phyloP scores from a whole-genome alignment of 1,284 basidiomycete species.

The Irpex sp. region DNA sequence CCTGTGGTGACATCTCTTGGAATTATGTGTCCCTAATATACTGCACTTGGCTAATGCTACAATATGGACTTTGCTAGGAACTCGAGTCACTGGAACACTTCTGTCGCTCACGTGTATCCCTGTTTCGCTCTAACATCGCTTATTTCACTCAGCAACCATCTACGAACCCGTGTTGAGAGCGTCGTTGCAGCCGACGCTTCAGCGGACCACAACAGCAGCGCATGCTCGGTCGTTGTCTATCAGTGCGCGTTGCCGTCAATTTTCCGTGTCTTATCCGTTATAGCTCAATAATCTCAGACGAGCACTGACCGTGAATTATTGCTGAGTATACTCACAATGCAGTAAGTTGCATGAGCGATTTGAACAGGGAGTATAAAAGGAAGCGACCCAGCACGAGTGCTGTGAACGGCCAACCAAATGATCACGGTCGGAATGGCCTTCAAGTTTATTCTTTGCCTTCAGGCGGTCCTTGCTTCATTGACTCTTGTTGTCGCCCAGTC shows the following conservation, averaged over 20 bases:
- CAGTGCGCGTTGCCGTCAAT: conserved; percentile 16
- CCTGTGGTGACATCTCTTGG: conserved; percentile 52
- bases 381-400: not conserved
- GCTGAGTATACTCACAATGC: not conserved
- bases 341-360: not conserved
- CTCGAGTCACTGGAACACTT: not conserved
- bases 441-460: conserved; percentile 8
- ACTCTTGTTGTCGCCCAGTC: conserved; percentile 21
- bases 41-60: conserved; percentile 10
- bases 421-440: conserved; percentile 16
- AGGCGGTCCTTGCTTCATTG: conserved; percentile 14
- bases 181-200: conserved; percentile 4
- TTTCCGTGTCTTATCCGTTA: conserved; percentile 24
- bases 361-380: not conserved
- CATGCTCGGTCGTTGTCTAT: not conserved
- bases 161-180: not conserved
- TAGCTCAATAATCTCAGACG: too few species aligned
- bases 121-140: not conserved
- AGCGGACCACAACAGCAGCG: not conserved
- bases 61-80: conserved; percentile 7
- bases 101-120: conserved; percentile 3
- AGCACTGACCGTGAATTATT: too few species aligned
- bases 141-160: not conserved
- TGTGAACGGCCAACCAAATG: not conserved
- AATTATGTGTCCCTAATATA: not conserved